These are phyloP conservation scores for Ganoderma lingzhi DNA, from an alignment of 1,284 basidiomycete species.

Conservation along the genomic window DNA sequence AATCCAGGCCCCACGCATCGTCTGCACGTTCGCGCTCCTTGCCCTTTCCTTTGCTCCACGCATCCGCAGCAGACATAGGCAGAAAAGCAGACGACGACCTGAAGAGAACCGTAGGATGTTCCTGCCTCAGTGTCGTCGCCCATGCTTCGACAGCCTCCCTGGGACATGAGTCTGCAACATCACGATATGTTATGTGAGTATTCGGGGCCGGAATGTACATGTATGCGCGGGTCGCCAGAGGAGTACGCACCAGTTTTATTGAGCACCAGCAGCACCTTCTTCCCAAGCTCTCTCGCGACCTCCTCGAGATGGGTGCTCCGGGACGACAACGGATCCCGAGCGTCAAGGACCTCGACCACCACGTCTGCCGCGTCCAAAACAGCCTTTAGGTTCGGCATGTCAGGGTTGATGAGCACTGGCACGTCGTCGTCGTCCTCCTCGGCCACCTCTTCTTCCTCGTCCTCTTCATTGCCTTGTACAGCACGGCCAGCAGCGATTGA, in stretches of 20 bases:
- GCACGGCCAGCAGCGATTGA: constrained; percentile 17
- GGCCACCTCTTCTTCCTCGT: constrained; percentile 36
- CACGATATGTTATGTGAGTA: not conserved
- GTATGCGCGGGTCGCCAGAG: constrained; percentile 13
- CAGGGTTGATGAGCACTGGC: constrained; percentile 70
- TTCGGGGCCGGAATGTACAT: not conserved
- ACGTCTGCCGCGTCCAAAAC: constrained; percentile 88
- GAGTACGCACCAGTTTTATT: constrained; percentile 86
- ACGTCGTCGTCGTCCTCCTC: constrained; percentile 57
- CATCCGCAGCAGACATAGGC: constrained; percentile 45
- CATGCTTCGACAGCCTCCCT: constrained; percentile 83
- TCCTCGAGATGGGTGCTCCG: constrained; percentile 74
- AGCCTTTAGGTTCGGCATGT: constrained; percentile 72
- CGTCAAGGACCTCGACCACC: constrained; percentile 86
- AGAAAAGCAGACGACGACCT: constrained; percentile 78
- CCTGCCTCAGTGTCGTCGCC: constrained; percentile 72
- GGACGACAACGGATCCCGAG: constrained; percentile 81
- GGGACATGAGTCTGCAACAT: constrained; percentile 78
- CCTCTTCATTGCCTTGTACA: constrained; percentile 40
- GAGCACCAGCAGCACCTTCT: constrained; percentile 74
- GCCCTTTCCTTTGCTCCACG: constrained; percentile 45
- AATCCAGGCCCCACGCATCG: constrained; percentile 68
- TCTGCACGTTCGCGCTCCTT: constrained; percentile 53
- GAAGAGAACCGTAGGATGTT: constrained; percentile 83
- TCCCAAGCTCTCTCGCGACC: constrained; percentile 50